Percentiles rank a stretch among this genome's conserved stretches.
Evolutionary conservation across 495 filamentous ascomycete species (phyloP).

Genomic region (Penicillium cataractarum): DNA sequence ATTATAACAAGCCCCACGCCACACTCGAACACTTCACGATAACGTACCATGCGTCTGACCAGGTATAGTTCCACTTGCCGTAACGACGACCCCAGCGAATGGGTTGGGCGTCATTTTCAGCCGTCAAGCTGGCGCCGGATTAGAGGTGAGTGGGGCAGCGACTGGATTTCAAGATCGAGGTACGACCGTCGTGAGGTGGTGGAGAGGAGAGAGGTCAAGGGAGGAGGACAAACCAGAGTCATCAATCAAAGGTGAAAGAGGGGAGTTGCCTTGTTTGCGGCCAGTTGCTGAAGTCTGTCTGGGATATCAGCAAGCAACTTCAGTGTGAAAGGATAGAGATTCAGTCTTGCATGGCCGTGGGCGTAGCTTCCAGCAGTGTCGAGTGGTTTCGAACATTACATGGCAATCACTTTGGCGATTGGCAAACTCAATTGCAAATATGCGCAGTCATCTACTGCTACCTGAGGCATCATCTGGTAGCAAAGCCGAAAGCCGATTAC

Average conservation of each 20-base stretch:
- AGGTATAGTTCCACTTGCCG: slow-evolving; percentile 61
- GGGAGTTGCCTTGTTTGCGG: background rate
- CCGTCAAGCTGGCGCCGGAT: background rate
- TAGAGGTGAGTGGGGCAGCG: background rate
- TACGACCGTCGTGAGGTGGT: background rate
- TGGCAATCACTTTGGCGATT: background rate
- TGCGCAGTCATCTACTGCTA: background rate
- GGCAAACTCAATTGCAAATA: background rate
- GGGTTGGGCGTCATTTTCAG: slow-evolving; percentile 24
- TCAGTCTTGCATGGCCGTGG: background rate
- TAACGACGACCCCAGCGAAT: slow-evolving; percentile 52
- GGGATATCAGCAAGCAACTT: background rate
- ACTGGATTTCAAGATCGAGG: background rate
- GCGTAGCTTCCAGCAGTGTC: background rate
- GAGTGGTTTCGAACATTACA: background rate
- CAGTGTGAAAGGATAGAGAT: background rate
- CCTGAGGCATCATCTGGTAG: background rate
- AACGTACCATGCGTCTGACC: slow-evolving; percentile 52
- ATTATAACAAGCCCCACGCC: background rate
- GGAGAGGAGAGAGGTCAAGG: background rate
- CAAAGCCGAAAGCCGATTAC: background rate
- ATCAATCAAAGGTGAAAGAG: background rate
- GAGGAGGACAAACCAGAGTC: background rate
- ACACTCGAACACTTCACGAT: background rate
- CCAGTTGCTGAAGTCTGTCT: background rate